Conservation (phyloP, 2,329 filamentous ascomycete genomes). For the Grosmannia serpens region DNA sequence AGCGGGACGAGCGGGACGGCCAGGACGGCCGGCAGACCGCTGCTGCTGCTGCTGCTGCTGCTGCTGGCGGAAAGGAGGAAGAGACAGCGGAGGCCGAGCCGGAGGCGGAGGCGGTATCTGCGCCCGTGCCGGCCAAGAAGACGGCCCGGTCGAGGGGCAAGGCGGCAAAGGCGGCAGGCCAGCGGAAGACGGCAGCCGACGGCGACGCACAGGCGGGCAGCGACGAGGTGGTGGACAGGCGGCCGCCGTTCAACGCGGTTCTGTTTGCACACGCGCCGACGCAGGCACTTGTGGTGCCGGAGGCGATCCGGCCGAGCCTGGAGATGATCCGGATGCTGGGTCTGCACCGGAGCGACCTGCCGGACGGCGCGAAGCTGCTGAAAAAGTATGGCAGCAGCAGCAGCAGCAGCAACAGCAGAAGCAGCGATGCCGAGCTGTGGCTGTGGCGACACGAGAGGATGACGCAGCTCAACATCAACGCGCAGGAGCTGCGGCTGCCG, state of each 20-base stretch:
- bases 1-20: slow-evolving; percentile 22
- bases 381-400: slow-evolving; percentile 30
- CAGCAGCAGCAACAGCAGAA: slow-evolving; percentile 18
- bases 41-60: too few relatives aligned
- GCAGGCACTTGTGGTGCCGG: slow-evolving; percentile 33
- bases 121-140: slow-evolving; percentile 3
- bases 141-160: slow-evolving; percentile 11
- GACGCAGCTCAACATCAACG: slow-evolving; percentile 41
- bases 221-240: slow-evolving; percentile 10
- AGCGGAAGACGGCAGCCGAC: slow-evolving; percentile 10
- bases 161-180: slow-evolving; percentile 10
- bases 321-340: slow-evolving; percentile 31
- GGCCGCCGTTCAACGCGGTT: slow-evolving; percentile 14
- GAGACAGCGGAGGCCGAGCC: slow-evolving; percentile 7
- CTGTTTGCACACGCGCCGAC: slow-evolving; percentile 38
- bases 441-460: slow-evolving; percentile 45
- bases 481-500: slow-evolving; percentile 10
- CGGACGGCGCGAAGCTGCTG: slow-evolving; percentile 36
- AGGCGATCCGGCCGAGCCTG: slow-evolving; percentile 33
- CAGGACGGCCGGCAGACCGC: slow-evolving; percentile 11
- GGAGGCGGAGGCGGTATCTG: slow-evolving; percentile 13
- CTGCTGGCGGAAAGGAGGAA: neutral
- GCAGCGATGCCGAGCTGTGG: slow-evolving; percentile 43
- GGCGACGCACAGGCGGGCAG: slow-evolving; percentile 3
- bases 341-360: slow-evolving; percentile 32